Percentiles rank a stretch among this genome's conserved stretches.
phyloP scores from a whole-genome alignment of 2,329 filamentous ascomycete genomes.

The Pyrenochaeta sp. region DNA sequence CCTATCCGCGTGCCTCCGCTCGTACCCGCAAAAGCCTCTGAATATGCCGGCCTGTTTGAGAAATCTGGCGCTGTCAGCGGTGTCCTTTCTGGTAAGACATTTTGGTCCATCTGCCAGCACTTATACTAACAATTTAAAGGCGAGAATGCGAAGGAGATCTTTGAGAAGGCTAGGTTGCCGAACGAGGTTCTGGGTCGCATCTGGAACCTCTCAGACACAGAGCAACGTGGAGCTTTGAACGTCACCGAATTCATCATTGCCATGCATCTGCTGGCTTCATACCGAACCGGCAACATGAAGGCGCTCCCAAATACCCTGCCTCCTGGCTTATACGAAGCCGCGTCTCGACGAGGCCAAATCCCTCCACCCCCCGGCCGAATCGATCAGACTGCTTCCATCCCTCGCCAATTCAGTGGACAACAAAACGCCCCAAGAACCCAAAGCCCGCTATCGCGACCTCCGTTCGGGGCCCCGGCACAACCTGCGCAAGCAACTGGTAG shows the following conservation, averaged over 20 bases:
- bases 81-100: constrained; percentile 68
- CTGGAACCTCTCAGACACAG: constrained; percentile 93
- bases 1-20: constrained; percentile 88
- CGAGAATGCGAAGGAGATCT: constrained; percentile 90
- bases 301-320: constrained; percentile 82
- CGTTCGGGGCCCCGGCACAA: constrained; percentile 57
- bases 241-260: constrained; percentile 95
- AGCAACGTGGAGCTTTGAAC: constrained; percentile 86
- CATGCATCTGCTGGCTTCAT: constrained; percentile 94
- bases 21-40: constrained; percentile 84
- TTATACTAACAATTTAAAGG: constrained; percentile 55
- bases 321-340: constrained; percentile 87
- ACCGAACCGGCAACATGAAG: constrained; percentile 82
- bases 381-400: constrained; percentile 68
- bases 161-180: constrained; percentile 88
- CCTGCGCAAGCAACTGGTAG: constrained; percentile 63
- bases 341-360: constrained; percentile 66
- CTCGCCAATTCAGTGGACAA: constrained; percentile 80
- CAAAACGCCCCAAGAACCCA: constrained; percentile 60
- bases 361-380: constrained; percentile 53
- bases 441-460: constrained; percentile 64
- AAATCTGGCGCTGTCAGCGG: constrained; percentile 81
- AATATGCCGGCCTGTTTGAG: constrained; percentile 91
- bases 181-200: constrained; percentile 93
- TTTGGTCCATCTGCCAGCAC: background rate